Evolutionary conservation across 495 filamentous ascomycete species (phyloP).

Genomic region (Amniculicola lignicola): DNA sequence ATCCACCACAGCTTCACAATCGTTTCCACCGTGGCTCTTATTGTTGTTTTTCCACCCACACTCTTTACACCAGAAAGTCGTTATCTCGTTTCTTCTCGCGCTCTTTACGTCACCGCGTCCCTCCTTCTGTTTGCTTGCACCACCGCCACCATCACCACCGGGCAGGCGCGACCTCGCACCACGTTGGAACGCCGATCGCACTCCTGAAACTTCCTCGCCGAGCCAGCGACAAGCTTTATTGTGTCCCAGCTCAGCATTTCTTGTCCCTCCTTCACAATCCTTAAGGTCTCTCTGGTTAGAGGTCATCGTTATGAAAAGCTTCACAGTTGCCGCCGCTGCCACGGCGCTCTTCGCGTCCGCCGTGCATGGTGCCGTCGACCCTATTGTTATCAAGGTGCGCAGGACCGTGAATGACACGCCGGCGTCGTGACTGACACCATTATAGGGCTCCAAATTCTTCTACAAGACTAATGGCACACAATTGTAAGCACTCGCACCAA

Average conservation of each 20-base stretch:
- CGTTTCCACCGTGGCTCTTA: slow-evolving; percentile 1
- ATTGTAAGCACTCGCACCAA: slow-evolving; percentile 57
- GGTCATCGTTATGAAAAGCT: slow-evolving; percentile 30
- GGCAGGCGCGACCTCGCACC: not conserved
- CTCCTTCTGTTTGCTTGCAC: not conserved
- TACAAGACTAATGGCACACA: slow-evolving; percentile 69
- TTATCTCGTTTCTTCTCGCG: not conserved
- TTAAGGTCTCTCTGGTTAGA: slow-evolving; percentile 28
- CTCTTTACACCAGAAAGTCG: slow-evolving; percentile 1
- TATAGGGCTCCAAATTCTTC: slow-evolving; percentile 70
- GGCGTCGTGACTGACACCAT: slow-evolving; percentile 37
- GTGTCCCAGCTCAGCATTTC: not conserved
- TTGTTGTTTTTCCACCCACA: slow-evolving; percentile 5
- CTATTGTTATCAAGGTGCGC: slow-evolving; percentile 45
- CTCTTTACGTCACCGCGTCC: slow-evolving; percentile 6
- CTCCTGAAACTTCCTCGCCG: not conserved
- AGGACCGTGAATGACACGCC: not conserved
- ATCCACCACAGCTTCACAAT: slow-evolving; percentile 2
- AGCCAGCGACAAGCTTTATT: not conserved
- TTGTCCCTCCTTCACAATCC: slow-evolving; percentile 3
- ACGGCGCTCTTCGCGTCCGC: slow-evolving; percentile 36
- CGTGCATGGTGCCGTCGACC: slow-evolving; percentile 36
- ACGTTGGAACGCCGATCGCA: not conserved
- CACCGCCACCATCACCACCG: too few relatives aligned
- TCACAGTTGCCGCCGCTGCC: slow-evolving; percentile 34